A percentile compares a stretch with the other conserved stretches of the same genome.
phyloP scores from a whole-genome alignment of 768 basidiomycete genomes.

The Tremella mesenterica region DNA sequence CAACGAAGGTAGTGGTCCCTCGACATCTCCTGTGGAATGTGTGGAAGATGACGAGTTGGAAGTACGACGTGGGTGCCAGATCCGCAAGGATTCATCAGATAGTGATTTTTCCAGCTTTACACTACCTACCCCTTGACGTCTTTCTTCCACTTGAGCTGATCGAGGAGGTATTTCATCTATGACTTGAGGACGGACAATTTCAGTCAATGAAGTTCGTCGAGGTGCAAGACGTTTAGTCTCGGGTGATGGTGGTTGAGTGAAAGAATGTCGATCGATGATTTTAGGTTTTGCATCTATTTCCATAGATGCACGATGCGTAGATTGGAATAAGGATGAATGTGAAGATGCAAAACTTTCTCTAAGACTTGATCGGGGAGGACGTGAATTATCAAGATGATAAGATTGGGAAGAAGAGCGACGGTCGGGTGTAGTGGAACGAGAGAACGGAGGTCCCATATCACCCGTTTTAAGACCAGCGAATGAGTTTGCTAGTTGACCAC shows the following conservation, averaged over 20 bases:
- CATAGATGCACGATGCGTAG: not conserved
- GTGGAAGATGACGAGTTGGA: conserved; percentile 12
- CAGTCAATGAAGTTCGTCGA: conserved; percentile 25
- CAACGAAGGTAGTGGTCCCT: not conserved
- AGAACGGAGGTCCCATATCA: conserved; percentile 18
- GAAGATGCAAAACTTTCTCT: not conserved
- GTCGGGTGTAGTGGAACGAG: conserved; percentile 4
- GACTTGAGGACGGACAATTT: conserved; percentile 28
- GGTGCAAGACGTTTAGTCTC: conserved; percentile 6
- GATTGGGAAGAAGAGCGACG: not conserved
- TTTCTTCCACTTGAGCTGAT: not conserved
- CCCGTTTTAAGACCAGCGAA: conserved; percentile 27
- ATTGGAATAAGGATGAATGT: not conserved
- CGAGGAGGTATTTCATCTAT: too few relatives aligned
- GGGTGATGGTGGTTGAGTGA: conserved; percentile 24
- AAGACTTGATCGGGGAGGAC: not conserved
- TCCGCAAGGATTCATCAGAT: conserved; percentile 1
- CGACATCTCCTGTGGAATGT: conserved; percentile 5
- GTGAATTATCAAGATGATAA: not conserved
- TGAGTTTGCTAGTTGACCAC: conserved; percentile 29
- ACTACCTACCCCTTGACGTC: too few relatives aligned
- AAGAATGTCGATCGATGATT: conserved; percentile 5
- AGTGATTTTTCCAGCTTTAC: too few relatives aligned
- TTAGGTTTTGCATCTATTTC: not conserved
- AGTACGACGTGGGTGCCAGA: not conserved